Evolutionary conservation across 768 basidiomycete genomes (phyloP).

Genomic region (Tulasnella sp.): DNA sequence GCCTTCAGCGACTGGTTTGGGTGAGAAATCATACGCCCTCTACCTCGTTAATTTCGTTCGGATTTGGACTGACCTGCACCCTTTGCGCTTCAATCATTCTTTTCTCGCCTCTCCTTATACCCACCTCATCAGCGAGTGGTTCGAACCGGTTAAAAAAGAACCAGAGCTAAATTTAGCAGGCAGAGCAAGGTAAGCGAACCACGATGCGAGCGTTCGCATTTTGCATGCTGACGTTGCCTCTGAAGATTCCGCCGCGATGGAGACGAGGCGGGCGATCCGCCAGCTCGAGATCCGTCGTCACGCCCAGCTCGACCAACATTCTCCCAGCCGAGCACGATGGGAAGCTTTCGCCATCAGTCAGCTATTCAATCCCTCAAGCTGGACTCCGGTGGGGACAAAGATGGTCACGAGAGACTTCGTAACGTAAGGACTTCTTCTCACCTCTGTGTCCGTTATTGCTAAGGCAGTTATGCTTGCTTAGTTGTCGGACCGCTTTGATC

Average conservation of each 20-base stretch:
- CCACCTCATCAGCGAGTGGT: constrained; percentile 32
- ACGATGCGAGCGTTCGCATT: neutral
- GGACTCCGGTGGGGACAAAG: constrained; percentile 39
- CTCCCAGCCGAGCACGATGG: constrained; percentile 87
- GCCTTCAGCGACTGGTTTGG: constrained; percentile 84
- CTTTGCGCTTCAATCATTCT: neutral
- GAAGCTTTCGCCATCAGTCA: constrained; percentile 87
- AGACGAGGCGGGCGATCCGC: constrained; percentile 50
- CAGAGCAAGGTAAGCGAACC: constrained; percentile 17
- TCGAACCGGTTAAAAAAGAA: constrained; percentile 58
- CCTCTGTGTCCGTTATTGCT: neutral
- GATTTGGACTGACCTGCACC: constrained; percentile 21
- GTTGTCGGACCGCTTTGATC: constrained; percentile 86
- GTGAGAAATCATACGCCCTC: constrained; percentile 47
- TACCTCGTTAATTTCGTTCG: constrained; percentile 2
- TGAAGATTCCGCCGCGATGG: constrained; percentile 53
- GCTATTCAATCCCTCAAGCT: constrained; percentile 49
- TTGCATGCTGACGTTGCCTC: constrained; percentile 16
- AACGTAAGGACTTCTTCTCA: constrained; percentile 50
- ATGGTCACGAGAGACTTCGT: constrained; percentile 69
- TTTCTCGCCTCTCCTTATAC: neutral
- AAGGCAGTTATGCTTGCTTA: constrained; percentile 36
- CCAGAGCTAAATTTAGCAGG: constrained; percentile 44
- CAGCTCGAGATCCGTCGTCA: constrained; percentile 47
- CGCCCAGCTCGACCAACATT: constrained; percentile 57